phyloP scores from a whole-genome alignment of 495 filamentous ascomycete genomes.

The Penicillium desertorum region DNA sequence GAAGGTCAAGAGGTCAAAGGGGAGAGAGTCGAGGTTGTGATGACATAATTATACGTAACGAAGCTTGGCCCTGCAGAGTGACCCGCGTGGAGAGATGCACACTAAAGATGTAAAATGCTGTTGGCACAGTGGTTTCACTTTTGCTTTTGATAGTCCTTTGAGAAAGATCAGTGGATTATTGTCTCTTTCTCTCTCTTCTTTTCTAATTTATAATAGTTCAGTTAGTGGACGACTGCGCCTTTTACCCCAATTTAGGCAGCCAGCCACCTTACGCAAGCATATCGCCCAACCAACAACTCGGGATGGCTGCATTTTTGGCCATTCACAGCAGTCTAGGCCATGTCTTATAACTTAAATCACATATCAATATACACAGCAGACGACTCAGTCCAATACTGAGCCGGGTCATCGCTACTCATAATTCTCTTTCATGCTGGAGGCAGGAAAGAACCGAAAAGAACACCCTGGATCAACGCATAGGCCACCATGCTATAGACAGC shows the following conservation, averaged over 20 bases:
- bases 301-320: background rate
- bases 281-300: constrained; percentile 3
- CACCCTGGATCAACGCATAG: constrained; percentile 79
- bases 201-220: background rate
- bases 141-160: background rate
- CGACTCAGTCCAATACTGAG: background rate
- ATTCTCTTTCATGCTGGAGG: constrained; percentile 66
- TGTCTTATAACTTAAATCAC: background rate
- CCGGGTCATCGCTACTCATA: background rate
- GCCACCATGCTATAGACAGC: constrained; percentile 68
- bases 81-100: background rate
- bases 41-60: constrained; percentile 48
- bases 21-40: constrained; percentile 27
- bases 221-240: constrained; percentile 3
- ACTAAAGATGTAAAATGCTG: background rate
- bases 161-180: background rate
- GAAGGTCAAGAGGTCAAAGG: constrained; percentile 12
- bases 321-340: background rate
- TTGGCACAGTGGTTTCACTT: background rate
- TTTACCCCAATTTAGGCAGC: constrained; percentile 17
- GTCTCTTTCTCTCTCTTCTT: background rate
- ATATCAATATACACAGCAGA: constrained; percentile 2
- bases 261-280: constrained; percentile 15
- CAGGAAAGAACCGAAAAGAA: constrained; percentile 86
- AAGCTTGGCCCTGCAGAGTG: constrained; percentile 10